A percentile compares a stretch with the other conserved stretches of the same genome.
Conservation (phyloP, 2,329 filamentous ascomycete genomes). For the Aspergillus sp. region DNA sequence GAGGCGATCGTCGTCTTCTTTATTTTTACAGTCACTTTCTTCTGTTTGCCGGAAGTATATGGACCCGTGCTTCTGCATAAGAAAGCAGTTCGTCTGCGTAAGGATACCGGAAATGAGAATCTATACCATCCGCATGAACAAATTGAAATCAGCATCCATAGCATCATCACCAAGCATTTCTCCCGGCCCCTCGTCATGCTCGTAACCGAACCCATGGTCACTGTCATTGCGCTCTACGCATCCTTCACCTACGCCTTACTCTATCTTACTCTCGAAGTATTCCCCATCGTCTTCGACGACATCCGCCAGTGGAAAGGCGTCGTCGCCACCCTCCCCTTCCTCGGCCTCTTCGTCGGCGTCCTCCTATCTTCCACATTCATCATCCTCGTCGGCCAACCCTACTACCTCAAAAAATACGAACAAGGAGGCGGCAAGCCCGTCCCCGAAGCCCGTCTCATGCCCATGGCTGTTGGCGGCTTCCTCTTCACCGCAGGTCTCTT, state of each 20-base stretch:
- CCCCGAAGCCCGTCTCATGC: conserved; percentile 69
- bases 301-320: too few relatives aligned
- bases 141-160: neutral
- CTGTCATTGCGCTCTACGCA: too few relatives aligned
- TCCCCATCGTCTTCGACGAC: too few relatives aligned
- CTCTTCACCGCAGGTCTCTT: conserved; percentile 78
- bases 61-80: neutral
- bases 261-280: too few relatives aligned
- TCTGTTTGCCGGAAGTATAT: neutral
- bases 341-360: too few relatives aligned
- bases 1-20: neutral
- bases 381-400: too few relatives aligned
- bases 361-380: too few relatives aligned
- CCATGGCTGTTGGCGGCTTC: conserved; percentile 62
- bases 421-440: conserved; percentile 57
- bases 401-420: conserved; percentile 15
- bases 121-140: neutral
- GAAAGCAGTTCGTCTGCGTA: neutral
- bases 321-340: too few relatives aligned
- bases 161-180: neutral
- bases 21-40: neutral
- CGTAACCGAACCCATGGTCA: neutral
- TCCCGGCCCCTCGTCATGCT: neutral
- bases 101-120: neutral
- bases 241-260: too few relatives aligned